A percentile compares a stretch with the other conserved stretches of the same genome.
Conservation (phyloP, 306 rosid genomes). For the Vigna unguiculata region DNA sequence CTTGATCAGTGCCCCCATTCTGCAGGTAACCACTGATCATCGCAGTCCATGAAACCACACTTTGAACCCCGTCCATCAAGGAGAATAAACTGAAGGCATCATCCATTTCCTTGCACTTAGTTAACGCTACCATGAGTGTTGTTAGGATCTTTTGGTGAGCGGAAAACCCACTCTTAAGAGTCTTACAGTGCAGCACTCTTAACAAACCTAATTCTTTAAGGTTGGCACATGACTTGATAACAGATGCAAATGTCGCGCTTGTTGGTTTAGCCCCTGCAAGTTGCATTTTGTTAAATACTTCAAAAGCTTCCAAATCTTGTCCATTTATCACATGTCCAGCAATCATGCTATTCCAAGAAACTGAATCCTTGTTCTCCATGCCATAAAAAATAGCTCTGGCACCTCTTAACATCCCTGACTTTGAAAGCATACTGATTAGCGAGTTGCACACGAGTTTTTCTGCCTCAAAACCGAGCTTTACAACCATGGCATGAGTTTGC, state of each 20-base stretch:
- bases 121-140: constrained; percentile 75
- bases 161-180: constrained; percentile 66
- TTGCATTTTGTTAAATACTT: constrained; percentile 66
- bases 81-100: constrained; percentile 68
- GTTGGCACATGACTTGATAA: constrained; percentile 70
- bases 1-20: constrained; percentile 62
- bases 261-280: constrained; percentile 64
- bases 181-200: constrained; percentile 67
- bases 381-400: constrained; percentile 69
- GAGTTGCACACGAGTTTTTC: constrained; percentile 64
- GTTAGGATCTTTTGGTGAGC: constrained; percentile 58
- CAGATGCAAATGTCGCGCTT: constrained; percentile 57
- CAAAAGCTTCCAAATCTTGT: constrained; percentile 65
- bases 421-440: constrained; percentile 70
- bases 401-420: constrained; percentile 63
- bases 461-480: constrained; percentile 72
- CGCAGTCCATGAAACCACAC: constrained; percentile 92
- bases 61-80: constrained; percentile 49
- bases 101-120: constrained; percentile 71
- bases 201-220: constrained; percentile 59
- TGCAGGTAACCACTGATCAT: constrained; percentile 81
- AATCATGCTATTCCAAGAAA: constrained; percentile 85
- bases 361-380: constrained; percentile 61
- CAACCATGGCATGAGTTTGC: constrained; percentile 68
- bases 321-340: constrained; percentile 69